Conservation (phyloP, 208 protist species). For the Wallacemonas sp. region DNA sequence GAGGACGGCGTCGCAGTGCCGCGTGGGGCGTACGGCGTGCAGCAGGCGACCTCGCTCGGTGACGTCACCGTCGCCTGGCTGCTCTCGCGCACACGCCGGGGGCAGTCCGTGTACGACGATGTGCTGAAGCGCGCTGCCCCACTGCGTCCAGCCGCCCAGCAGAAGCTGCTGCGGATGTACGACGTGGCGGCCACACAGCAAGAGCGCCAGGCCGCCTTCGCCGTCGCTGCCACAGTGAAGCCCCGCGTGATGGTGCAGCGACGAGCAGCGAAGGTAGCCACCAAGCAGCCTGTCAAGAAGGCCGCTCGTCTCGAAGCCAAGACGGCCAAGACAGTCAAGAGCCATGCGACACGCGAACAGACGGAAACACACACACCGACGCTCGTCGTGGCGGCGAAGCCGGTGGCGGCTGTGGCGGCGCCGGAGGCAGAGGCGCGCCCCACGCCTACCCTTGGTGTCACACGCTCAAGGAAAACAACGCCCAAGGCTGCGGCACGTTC, state of each 20-base stretch:
- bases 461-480: too few relatives aligned
- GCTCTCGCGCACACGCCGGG: slow-evolving; percentile 58
- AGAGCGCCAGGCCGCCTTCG: not conserved
- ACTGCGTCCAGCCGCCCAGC: slow-evolving; percentile 42
- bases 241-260: not conserved
- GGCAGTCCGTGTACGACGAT: slow-evolving; percentile 80
- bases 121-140: slow-evolving; percentile 50
- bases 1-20: slow-evolving; percentile 16
- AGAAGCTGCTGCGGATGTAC: slow-evolving; percentile 24
- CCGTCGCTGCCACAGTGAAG: slow-evolving; percentile 6
- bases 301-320: not conserved
- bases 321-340: too few relatives aligned
- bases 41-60: slow-evolving; percentile 24
- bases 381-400: too few relatives aligned
- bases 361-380: too few relatives aligned
- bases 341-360: too few relatives aligned
- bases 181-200: slow-evolving; percentile 7
- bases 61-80: slow-evolving; percentile 64
- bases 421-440: too few relatives aligned
- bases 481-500: too few relatives aligned
- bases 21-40: slow-evolving; percentile 53
- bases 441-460: too few relatives aligned
- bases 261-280: not conserved
- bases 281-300: not conserved
- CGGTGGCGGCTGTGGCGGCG: too few relatives aligned